Base-by-base conservation (phyloP, 192 early-diverging fungal species). In the Oehlia diaphana region DNA sequence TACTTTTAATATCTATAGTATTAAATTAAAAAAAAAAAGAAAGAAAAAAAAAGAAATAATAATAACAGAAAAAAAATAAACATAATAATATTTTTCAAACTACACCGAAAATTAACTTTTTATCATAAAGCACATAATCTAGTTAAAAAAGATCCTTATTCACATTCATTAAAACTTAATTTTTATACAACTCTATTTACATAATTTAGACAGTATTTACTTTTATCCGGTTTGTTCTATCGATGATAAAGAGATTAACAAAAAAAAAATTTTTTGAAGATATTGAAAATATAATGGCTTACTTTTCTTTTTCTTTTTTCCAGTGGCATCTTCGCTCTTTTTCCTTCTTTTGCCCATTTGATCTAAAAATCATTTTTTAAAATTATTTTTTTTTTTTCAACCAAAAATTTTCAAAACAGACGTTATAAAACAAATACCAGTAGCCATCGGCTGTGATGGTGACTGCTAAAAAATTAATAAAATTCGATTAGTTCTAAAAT, bases 221-320 rank as follows among this genome's bases (percentile, higher is more conserved):
- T 58, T 31, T 58, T 58, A 58, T 5, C 50, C 50, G 13, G 14
- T 19, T 58, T 58, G 50, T 58, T 58, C 50, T 58, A 58, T 58
- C 9, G 19, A 19, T 58, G 14, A 16, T 58, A 58, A 58, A 58
- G 50, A 19, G 13, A 58, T 58, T 58, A 19, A 19, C 50, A 5
- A 58, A 58, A 58, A 58, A 58, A 12, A 12, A 12, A 31, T 31
- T 2, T 44, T 44, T 44, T 44, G 42, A 44, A 50, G 16, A 50
- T 50, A 50, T 50, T 16, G 49, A 50, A 50, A 16, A 50, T 13
- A 16, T 5, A 58, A 16, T 58, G 64, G 44, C 35, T n/a, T 53
- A 72, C 71, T 72, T 26, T 72, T 72, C 71, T 72, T 72, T 72
- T 72, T 72, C 71, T 72, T 72, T 50, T 72, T 72, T 28, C 42